Evolutionary conservation across 495 filamentous ascomycete genomes (phyloP).

Genomic region (Aspergillus kassunensis): DNA sequence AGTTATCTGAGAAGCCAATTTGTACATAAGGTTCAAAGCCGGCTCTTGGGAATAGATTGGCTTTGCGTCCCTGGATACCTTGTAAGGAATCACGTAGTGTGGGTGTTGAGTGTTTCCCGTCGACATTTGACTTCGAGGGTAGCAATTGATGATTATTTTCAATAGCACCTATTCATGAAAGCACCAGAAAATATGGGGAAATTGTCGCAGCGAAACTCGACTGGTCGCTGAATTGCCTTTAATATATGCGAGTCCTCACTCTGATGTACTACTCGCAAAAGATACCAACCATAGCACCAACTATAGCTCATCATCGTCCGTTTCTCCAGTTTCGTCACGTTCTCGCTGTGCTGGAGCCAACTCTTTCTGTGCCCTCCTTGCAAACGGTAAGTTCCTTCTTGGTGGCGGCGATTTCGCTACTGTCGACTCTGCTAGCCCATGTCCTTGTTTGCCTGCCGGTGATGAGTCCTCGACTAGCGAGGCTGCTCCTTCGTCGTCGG

Average conservation of each 20-base stretch:
- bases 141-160: too few species aligned
- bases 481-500: constrained; percentile 27
- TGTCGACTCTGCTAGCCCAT: not conserved
- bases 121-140: too few species aligned
- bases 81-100: too few species aligned
- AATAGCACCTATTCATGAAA: too few species aligned
- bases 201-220: too few species aligned
- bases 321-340: constrained; percentile 37
- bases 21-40: constrained; percentile 44
- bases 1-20: constrained; percentile 30
- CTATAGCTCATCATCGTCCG: constrained; percentile 47
- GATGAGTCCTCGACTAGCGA: not conserved
- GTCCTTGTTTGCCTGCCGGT: not conserved
- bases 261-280: too few species aligned
- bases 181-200: too few species aligned
- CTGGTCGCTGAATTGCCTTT: too few species aligned
- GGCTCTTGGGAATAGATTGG: constrained; percentile 19
- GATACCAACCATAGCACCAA: too few species aligned
- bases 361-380: constrained; percentile 8
- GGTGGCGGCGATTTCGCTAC: constrained; percentile 27
- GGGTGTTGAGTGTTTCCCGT: not conserved
- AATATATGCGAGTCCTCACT: too few species aligned
- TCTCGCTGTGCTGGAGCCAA: constrained; percentile 10
- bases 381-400: constrained; percentile 39
- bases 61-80: constrained; percentile 2